A percentile compares a stretch with the other conserved stretches of the same genome.
phyloP scores from a whole-genome alignment of 305 asterid species.

The Caryopteris hybrid region DNA sequence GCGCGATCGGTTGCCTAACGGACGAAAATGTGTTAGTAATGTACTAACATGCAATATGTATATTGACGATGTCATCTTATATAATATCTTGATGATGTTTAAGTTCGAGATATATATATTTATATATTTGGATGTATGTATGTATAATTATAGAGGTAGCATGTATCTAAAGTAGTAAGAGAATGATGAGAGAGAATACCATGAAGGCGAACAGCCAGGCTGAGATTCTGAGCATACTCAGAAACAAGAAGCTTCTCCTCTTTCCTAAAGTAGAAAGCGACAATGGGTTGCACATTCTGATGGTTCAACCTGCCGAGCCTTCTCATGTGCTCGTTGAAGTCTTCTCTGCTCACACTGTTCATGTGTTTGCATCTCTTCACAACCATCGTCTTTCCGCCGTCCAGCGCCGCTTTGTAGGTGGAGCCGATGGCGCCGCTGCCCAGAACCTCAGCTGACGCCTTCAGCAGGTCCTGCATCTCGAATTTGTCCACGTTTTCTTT shows the following conservation, averaged over 20 bases:
- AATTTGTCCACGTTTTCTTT: conserved; percentile 46
- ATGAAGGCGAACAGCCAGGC: conserved; percentile 84
- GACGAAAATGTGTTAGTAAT: no score
- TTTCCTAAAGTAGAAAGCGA: conserved; percentile 76
- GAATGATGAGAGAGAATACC: conserved; percentile 33
- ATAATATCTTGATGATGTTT: no score
- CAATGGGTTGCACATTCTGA: conserved; percentile 57
- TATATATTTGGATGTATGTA: no score
- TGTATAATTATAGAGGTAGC: no score
- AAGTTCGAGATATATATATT: no score
- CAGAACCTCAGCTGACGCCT: conserved; percentile 85
- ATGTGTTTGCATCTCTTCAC: conserved; percentile 85
- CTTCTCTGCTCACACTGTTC: conserved; percentile 63
- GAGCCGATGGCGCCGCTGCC: conserved; percentile 81
- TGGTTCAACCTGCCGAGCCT: conserved; percentile 69
- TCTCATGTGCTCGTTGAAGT: conserved; percentile 85
- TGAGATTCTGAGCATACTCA: conserved; percentile 48
- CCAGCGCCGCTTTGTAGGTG: conserved; percentile 69
- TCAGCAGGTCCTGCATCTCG: conserved; percentile 71
- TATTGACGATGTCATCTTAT: no score
- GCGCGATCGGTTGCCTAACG: conserved; percentile 42
- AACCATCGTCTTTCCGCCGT: conserved; percentile 46
- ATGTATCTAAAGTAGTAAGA: no score
- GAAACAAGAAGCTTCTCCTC: conserved; percentile 89
- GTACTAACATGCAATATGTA: no score